These are phyloP conservation scores for Eutrema salsugineum DNA, from an alignment of 441 rosid genomes.

Conservation along the genomic window DNA sequence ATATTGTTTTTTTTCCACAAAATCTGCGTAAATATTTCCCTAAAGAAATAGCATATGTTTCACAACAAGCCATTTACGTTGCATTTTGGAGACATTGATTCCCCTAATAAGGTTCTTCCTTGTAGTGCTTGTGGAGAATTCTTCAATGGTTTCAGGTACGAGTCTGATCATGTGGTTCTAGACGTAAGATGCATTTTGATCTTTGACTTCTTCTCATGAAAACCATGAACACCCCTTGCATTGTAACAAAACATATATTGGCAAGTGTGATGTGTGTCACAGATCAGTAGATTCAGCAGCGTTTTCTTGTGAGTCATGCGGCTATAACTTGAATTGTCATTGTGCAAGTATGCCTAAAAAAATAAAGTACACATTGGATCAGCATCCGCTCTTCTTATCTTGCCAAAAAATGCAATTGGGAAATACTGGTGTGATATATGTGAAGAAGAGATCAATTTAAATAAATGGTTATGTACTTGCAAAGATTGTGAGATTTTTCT, in stretches of 20 bases:
- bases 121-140: not conserved
- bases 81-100: not conserved
- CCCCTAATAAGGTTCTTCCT: not conserved
- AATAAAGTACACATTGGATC: not conserved
- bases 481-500: not conserved
- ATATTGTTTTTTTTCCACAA: conserved; percentile 16
- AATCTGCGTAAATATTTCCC: conserved; percentile 15
- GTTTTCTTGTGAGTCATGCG: not conserved
- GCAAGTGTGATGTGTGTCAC: not conserved
- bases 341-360: conserved; percentile 4
- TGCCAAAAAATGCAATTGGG: not conserved
- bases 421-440: not conserved
- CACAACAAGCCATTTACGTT: not conserved
- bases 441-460: conserved; percentile 9
- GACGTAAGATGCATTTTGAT: not conserved
- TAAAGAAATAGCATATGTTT: not conserved
- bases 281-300: not conserved
- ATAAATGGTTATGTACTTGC: not conserved
- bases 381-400: not conserved
- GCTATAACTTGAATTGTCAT: not conserved
- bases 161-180: not conserved
- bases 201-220: not conserved
- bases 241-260: not conserved
- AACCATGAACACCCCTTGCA: not conserved
- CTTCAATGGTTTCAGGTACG: conserved; percentile 14